Conservation (phyloP, 768 basidiomycete species). For the Cyathus striatus region DNA sequence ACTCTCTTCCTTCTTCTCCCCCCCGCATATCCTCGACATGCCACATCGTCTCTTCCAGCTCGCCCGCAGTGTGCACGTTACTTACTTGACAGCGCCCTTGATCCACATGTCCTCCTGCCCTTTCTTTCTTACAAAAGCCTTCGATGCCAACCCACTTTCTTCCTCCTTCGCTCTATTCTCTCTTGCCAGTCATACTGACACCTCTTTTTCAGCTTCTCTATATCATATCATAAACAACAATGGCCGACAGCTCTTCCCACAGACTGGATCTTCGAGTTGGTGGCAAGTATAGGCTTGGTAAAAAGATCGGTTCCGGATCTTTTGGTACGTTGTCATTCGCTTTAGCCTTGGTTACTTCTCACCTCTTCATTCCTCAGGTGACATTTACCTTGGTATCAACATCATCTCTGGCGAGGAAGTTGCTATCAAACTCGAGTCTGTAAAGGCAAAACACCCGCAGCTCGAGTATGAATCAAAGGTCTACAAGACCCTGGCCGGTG, state of each 20-base stretch:
- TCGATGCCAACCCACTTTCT: too few relatives aligned
- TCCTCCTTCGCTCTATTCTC: constrained; percentile 11
- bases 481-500: constrained; percentile 97
- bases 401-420: constrained; percentile 99
- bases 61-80: too few relatives aligned
- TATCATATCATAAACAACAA: constrained; percentile 25
- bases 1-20: too few relatives aligned
- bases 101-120: too few relatives aligned
- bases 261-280: constrained; percentile 86
- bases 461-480: constrained; percentile 97
- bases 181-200: constrained; percentile 7
- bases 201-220: constrained; percentile 10
- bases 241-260: constrained; percentile 70
- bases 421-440: constrained; percentile 99
- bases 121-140: too few relatives aligned
- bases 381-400: constrained; percentile 99
- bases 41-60: too few relatives aligned
- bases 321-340: constrained; percentile 63
- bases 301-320: constrained; percentile 98
- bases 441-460: constrained; percentile 99
- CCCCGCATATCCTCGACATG: too few relatives aligned
- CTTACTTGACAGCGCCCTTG: too few relatives aligned
- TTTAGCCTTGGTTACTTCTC: constrained; percentile 6
- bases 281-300: constrained; percentile 95
- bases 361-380: constrained; percentile 59